Base-by-base conservation (phyloP, 441 rosid species). In the Jatropha podagrica region DNA sequence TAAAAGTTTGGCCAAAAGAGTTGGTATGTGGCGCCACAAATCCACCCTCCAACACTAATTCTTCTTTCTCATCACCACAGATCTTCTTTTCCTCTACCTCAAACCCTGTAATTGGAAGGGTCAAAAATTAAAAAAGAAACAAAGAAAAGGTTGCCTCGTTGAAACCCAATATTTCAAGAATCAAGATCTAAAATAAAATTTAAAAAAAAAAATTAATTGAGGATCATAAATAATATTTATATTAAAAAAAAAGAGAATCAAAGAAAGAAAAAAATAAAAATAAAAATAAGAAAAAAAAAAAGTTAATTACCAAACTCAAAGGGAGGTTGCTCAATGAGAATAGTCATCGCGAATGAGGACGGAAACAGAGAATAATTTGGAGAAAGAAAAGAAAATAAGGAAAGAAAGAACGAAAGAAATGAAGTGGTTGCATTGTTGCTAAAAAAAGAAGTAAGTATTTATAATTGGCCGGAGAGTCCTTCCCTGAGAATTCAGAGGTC, bases 1-100 rank as follows among this genome's bases (percentile, higher is more conserved):
- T 86, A 84, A 90, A 90, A 37, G 81, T 84, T 68, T 85, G 91
- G 65, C 95, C 95, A 80, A 86, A 90, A 26, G 95, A 80, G 67
- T 88, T 90, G 70, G 82, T 78, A 0, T 78, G 69, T n/a, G 91
- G 88, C 81, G 81, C 83, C 76, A 71, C 72, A 80, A 87, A 88
- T 76, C 86, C 89, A 63, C 82, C 82, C 38, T 86, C 84, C 58
- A 75, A 56, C 52, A 55, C 74, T 69, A 83, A 27, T 73, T 80
- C 76, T 75, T 80, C 76, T 49, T 68, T 80, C 66, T 83, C 88
- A 65, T 71, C 85, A 56, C 18, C 67, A 1, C 49, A 61, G 52
- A 49, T 77, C 70, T 74, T 66, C 82, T 82, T 79, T 73, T 81
- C 85, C 65, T 80, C 88, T 17, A 48, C 76, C 71, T 48, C 81